Evolutionary conservation across 1,284 basidiomycete species (phyloP), one percentile per base, ranked within the genome.

Genomic region (Fomitiporia mediterranea): DNA sequence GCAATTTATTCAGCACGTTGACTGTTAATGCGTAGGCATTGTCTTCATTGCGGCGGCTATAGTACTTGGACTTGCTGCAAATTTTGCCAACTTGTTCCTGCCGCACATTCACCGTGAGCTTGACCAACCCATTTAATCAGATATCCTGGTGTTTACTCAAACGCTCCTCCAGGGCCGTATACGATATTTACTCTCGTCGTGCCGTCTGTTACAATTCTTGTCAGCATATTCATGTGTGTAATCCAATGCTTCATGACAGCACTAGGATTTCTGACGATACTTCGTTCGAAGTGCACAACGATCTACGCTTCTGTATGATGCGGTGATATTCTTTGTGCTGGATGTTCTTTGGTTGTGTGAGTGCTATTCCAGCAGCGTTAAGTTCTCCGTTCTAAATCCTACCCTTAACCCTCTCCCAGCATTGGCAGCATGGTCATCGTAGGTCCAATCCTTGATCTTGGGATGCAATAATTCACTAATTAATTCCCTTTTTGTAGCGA

Each of bases 351-450:
- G 88, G 88, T 72, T 90, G 32, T 73, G 86, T 86, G 66, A 61
- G 81, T 69, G 28, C 15, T 48, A 51, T 51, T 1, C 27, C 32
- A 15, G 9, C 13, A 19, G 15, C 32, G 32, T 34, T 15, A 9
- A 25, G 17, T 43, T 7, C 27, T 46, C 6, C 44, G 15, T 46
- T 7, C 47, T 35, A 5, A 19, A 28, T 35, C 8, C 17, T 30
- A 11, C 51, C 44, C 35, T 51, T 44, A 56, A 23, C 53, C 60
- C 7, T 60, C 53, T 27, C 35, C 35, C 39, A 89, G 88, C 83
- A 27, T 79, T 86, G 80, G 87, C 76, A 28, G 79, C 88, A 23
- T 90, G 87, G 86, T 72, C 84, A 28, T 76, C 77, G 86, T 89
- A 68, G 68, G 84, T 67, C 28, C 44, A 44, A 34, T 17, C 55